These are phyloP conservation scores for Arabidopsis arenosa DNA, from an alignment of 345 rosid genomes.

Conservation along the genomic window DNA sequence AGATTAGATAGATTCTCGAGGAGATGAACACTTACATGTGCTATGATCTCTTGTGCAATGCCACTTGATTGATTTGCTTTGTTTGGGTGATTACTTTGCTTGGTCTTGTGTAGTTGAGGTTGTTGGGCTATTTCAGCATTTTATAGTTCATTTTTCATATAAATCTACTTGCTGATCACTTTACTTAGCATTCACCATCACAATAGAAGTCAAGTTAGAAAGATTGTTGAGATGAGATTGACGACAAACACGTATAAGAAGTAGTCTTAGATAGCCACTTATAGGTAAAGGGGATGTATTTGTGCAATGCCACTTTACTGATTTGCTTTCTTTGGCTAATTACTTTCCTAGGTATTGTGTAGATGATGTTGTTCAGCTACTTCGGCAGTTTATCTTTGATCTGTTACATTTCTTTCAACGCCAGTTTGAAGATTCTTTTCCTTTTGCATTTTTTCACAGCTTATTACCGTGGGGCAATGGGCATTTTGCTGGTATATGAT, in stretches of 20 bases:
- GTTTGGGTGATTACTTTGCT: constrained; percentile 6
- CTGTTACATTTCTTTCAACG: too few relatives aligned
- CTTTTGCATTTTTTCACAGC: constrained; percentile 49
- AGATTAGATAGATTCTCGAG: background rate
- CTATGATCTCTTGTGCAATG: constrained; percentile 16
- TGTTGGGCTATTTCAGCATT: background rate
- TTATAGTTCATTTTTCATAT: constrained; percentile 21
- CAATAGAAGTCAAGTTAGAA: background rate
- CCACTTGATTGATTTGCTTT: constrained; percentile 3
- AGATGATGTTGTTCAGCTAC: background rate
- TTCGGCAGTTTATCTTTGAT: background rate
- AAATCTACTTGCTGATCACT: background rate
- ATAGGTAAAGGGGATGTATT: background rate
- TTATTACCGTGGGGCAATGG: constrained; percentile 95
- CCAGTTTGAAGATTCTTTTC: background rate
- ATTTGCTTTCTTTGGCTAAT: constrained; percentile 5
- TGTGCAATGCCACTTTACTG: constrained; percentile 2
- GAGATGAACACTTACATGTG: constrained; percentile 1
- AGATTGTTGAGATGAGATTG: background rate
- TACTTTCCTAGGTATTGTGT: background rate
- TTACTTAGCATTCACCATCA: background rate
- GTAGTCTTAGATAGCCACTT: background rate
- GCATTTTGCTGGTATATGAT: constrained; percentile 88
- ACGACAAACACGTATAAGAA: background rate
- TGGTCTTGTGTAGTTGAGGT: background rate